Conservation (phyloP, 805 yeast genomes). For the Yarrowia sp. region DNA sequence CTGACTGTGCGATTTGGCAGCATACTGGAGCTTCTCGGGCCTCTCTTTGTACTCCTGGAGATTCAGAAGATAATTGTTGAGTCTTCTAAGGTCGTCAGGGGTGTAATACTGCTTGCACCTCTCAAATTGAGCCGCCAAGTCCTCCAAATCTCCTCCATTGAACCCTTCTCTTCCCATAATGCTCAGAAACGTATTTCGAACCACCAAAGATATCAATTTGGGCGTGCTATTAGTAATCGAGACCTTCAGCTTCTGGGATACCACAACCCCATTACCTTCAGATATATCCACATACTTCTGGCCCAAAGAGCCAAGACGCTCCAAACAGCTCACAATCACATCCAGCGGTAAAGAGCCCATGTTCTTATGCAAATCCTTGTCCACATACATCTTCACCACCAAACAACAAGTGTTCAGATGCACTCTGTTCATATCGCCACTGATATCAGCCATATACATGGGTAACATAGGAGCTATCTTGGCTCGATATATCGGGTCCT, state of each 20-base stretch:
- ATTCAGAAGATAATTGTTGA: slow-evolving; percentile 1
- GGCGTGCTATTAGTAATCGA: neutral
- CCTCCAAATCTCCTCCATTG: neutral
- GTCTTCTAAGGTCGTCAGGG: neutral
- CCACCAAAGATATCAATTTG: slow-evolving; percentile 4
- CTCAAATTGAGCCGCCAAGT: slow-evolving; percentile 3
- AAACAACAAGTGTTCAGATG: slow-evolving; percentile 14
- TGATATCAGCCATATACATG: neutral
- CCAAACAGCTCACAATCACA: neutral
- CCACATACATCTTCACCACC: slow-evolving; percentile 15
- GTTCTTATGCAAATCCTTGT: slow-evolving; percentile 13
- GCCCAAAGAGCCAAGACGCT: neutral
- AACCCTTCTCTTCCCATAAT: neutral
- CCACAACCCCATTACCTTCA: slow-evolving; percentile 9
- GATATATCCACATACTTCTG: neutral
- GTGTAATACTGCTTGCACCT: neutral
- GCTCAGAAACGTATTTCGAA: slow-evolving; percentile 11
- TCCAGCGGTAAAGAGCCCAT: slow-evolving; percentile 12
- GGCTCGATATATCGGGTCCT: neutral
- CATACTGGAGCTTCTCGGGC: neutral
- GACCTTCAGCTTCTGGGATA: slow-evolving; percentile 4
- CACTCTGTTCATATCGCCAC: neutral
- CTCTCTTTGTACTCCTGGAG: neutral
- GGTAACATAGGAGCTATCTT: neutral
- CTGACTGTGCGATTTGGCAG: neutral